A percentile compares a stretch with the other conserved stretches of the same genome.
Conservation (phyloP, 306 rosid species). For the Acacia acuminata region DNA sequence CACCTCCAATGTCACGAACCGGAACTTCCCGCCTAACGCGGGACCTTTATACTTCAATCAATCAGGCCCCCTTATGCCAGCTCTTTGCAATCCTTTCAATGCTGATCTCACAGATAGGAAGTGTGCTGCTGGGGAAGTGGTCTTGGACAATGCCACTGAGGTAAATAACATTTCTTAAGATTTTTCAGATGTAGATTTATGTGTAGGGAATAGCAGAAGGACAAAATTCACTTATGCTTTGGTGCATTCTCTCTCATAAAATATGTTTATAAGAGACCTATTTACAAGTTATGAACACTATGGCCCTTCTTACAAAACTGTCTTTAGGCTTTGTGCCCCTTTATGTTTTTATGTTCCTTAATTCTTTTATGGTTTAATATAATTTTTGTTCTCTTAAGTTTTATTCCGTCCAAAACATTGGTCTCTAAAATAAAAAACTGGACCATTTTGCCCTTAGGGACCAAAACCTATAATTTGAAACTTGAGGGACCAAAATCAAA, state of each 20-base stretch:
- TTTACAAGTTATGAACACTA: neutral
- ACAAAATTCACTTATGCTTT: neutral
- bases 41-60: constrained; percentile 67
- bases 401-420: no score
- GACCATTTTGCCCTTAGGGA: no score
- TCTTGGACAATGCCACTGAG: constrained; percentile 53
- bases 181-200: constrained; percentile 15
- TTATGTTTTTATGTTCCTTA: neutral
- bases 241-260: neutral
- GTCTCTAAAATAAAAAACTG: no score
- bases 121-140: constrained; percentile 57
- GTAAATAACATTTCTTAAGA: constrained; percentile 36
- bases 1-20: constrained; percentile 46
- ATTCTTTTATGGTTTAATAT: no score
- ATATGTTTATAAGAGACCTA: neutral
- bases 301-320: neutral
- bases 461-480: no score
- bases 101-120: constrained; percentile 41
- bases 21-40: constrained; percentile 39
- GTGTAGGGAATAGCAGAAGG: neutral
- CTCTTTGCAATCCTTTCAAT: constrained; percentile 73
- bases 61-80: constrained; percentile 74
- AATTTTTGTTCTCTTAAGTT: no score
- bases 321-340: neutral
- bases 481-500: no score